Percentiles rank a stretch among this genome's conserved stretches.
Conservation (phyloP, 352 stramenopile species). For the Globisporangium sylvaticum region DNA sequence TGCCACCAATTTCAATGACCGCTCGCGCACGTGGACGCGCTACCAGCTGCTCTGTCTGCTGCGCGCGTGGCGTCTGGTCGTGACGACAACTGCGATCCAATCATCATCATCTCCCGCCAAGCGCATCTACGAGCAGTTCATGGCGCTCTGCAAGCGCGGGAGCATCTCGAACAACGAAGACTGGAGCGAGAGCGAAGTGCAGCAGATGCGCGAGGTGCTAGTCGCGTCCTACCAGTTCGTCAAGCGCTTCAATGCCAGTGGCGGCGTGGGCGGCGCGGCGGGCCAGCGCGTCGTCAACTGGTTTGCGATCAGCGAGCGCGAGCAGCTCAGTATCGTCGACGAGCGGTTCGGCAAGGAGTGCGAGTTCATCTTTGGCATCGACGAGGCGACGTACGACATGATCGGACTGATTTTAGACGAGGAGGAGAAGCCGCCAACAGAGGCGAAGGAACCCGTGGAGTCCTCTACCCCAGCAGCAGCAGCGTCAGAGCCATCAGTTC, state of each 20-base stretch:
- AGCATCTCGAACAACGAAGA: background rate
- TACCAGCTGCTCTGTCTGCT: slow-evolving; percentile 1
- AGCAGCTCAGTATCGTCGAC: background rate
- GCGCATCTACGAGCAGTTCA: background rate
- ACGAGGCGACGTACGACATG: background rate
- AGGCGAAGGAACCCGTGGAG: background rate
- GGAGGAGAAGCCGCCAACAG: background rate
- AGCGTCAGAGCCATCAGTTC: background rate
- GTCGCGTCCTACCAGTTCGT: background rate
- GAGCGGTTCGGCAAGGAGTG: background rate
- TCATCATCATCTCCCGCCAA: background rate
- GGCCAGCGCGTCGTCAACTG: background rate
- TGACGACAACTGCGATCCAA: background rate
- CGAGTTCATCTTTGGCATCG: background rate
- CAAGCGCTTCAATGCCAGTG: slow-evolving; percentile 2
- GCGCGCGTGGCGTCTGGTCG: background rate
- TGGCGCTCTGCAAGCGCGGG: background rate
- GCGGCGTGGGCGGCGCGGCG: background rate
- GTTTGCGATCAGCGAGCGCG: slow-evolving; percentile 1
- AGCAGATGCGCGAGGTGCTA: background rate
- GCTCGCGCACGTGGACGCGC: background rate
- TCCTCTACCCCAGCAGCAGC: background rate
- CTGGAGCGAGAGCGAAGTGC: background rate
- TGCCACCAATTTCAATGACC: background rate
- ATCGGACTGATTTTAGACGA: background rate